Percentiles rank a stretch among this genome's conserved stretches.
Evolutionary conservation across 371 early-diverging fungal genomes (phyloP).

Genomic region (Smittium mucronatum): DNA sequence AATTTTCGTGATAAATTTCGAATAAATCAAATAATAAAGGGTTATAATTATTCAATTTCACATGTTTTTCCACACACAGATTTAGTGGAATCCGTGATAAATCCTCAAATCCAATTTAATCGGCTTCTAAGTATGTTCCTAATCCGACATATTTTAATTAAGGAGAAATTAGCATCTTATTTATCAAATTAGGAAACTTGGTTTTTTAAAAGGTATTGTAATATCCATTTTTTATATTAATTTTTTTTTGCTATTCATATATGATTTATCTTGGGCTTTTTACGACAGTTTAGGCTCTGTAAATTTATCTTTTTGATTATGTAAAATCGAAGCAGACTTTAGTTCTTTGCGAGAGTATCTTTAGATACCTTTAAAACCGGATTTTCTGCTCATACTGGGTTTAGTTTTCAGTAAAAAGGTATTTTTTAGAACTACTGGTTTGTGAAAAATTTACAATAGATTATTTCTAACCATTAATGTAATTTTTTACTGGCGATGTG

Average conservation of each 20-base stretch:
- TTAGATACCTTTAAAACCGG: not conserved
- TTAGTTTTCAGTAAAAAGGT: not conserved
- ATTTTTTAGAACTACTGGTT: not conserved
- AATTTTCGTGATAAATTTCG: not conserved
- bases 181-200: not conserved
- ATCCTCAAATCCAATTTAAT: not conserved
- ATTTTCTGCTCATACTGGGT: not conserved
- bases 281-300: not conserved
- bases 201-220: not conserved
- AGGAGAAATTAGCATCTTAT: not conserved
- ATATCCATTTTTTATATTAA: not conserved
- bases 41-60: not conserved
- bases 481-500: not conserved
- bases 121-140: not conserved
- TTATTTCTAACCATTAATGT: not conserved
- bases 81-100: not conserved
- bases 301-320: not conserved
- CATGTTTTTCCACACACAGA: not conserved
- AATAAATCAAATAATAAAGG: not conserved
- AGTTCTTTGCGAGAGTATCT: not conserved
- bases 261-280: not conserved
- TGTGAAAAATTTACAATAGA: not conserved
- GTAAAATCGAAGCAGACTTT: not conserved
- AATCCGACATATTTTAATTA: not conserved
- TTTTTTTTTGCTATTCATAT: not conserved